Conservation (phyloP, 202 grass and related monocot species). For the Zizania palustris region DNA sequence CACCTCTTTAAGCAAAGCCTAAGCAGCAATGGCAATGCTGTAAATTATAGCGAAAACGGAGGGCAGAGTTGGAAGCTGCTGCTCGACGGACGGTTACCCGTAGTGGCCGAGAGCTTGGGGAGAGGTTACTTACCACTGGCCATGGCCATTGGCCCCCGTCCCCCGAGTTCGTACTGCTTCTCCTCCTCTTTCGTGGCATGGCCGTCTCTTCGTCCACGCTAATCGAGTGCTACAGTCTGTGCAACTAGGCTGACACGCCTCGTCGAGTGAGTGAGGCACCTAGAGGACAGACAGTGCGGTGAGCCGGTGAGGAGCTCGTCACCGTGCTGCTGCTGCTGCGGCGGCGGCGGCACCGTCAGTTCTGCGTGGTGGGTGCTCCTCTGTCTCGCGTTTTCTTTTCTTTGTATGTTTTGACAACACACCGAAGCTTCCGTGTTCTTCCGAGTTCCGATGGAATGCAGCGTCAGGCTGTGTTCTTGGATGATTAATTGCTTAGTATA, state of each 20-base stretch:
- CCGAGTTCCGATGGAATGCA: neutral
- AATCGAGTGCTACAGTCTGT: neutral
- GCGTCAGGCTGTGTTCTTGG: neutral
- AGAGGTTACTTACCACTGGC: neutral
- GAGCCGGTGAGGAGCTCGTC: neutral
- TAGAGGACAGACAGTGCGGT: neutral
- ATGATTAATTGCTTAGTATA: neutral
- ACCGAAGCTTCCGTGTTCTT: neutral
- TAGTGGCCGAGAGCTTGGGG: neutral
- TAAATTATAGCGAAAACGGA: neutral
- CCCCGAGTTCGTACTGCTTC: no score
- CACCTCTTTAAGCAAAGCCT: no score
- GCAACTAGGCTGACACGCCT: neutral
- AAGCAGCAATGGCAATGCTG: neutral
- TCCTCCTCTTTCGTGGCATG: neutral
- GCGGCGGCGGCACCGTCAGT: neutral
- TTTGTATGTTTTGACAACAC: neutral
- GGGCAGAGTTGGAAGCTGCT: neutral
- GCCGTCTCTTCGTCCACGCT: neutral
- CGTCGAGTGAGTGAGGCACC: neutral
- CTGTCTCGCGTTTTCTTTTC: neutral
- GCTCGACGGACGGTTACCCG: neutral
- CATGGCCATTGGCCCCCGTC: neutral
- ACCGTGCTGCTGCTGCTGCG: neutral
- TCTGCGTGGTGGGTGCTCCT: neutral